These are phyloP conservation scores for Sphagnum tenellum DNA, from an alignment of 225 moss, liverwort and hornwort species.

Conservation along the genomic window DNA sequence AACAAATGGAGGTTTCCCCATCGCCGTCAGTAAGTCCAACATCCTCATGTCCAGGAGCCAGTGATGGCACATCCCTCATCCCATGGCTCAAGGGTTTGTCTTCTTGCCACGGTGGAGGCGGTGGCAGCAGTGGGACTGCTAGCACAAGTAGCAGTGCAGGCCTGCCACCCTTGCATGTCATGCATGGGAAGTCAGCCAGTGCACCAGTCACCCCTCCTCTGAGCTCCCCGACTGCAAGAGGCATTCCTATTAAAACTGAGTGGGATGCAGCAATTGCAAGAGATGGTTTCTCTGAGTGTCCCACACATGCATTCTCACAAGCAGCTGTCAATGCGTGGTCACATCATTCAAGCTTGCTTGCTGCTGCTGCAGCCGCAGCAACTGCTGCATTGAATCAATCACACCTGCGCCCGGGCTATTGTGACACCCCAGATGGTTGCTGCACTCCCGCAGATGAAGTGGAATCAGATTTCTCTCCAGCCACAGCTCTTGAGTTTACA, in stretches of 20 bases:
- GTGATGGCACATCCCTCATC: slow-evolving; percentile 80
- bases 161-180: slow-evolving; percentile 66
- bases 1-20: slow-evolving; percentile 78
- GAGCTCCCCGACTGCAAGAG: slow-evolving; percentile 77
- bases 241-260: slow-evolving; percentile 82
- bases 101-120: slow-evolving; percentile 25
- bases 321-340: slow-evolving; percentile 65
- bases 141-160: slow-evolving; percentile 82
- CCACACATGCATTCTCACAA: slow-evolving; percentile 42
- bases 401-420: slow-evolving; percentile 53
- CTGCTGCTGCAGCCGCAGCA: slow-evolving; percentile 50
- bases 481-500: slow-evolving; percentile 66
- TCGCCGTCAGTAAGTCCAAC: slow-evolving; percentile 82
- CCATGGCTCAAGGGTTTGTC: slow-evolving; percentile 93
- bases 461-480: slow-evolving; percentile 43
- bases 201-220: slow-evolving; percentile 94
- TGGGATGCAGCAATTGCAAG: slow-evolving; percentile 61
- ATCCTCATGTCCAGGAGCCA: slow-evolving; percentile 74
- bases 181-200: slow-evolving; percentile 69
- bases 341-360: slow-evolving; percentile 69
- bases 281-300: slow-evolving; percentile 40
- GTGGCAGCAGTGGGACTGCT: slow-evolving; percentile 57
- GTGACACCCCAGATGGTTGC: slow-evolving; percentile 75
- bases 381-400: slow-evolving; percentile 38
- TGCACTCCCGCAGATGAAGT: slow-evolving; percentile 79